Evolutionary conservation across 257 asterid genomes (phyloP).

Genomic region (Nemophila menziesii): DNA sequence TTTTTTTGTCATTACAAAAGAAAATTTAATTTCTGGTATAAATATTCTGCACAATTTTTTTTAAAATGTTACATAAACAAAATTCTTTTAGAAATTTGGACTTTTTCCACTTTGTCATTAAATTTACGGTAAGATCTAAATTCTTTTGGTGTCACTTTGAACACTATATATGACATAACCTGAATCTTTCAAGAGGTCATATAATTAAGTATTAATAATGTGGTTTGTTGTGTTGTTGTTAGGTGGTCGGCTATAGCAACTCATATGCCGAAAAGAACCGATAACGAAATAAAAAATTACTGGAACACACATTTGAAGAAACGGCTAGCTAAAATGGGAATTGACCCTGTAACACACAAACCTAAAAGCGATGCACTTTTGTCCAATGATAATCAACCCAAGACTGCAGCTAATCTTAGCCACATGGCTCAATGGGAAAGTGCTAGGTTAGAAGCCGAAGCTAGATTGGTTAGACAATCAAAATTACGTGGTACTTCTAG

Average conservation of each 20-base stretch:
- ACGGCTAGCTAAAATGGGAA: slow-evolving; percentile 59
- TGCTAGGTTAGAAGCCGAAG: slow-evolving; percentile 71
- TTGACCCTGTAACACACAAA: slow-evolving; percentile 73
- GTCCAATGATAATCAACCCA: slow-evolving; percentile 50
- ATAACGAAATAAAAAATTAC: slow-evolving; percentile 61
- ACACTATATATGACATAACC: too few relatives aligned
- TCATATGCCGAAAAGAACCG: slow-evolving; percentile 60
- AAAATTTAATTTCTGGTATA: too few relatives aligned
- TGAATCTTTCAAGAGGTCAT: too few relatives aligned
- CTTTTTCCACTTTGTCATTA: too few relatives aligned
- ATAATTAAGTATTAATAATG: too few relatives aligned
- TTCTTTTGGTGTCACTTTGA: too few relatives aligned
- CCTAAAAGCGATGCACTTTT: slow-evolving; percentile 48
- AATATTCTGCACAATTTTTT: too few relatives aligned
- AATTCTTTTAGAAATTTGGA: too few relatives aligned
- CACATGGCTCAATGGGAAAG: slow-evolving; percentile 88
- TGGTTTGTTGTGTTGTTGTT: slow-evolving; percentile 15
- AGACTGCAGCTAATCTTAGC: slow-evolving; percentile 50
- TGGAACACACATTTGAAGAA: slow-evolving; percentile 76
- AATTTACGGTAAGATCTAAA: too few relatives aligned
- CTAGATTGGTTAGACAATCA: slow-evolving; percentile 50
- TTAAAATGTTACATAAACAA: too few relatives aligned
- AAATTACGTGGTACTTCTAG: slow-evolving; percentile 28
- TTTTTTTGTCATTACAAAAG: too few relatives aligned
- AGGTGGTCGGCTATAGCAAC: slow-evolving; percentile 89